These are phyloP conservation scores for Ambispora gerdemannii DNA, from an alignment of 192 early-diverging fungal genomes.

Conservation along the genomic window DNA sequence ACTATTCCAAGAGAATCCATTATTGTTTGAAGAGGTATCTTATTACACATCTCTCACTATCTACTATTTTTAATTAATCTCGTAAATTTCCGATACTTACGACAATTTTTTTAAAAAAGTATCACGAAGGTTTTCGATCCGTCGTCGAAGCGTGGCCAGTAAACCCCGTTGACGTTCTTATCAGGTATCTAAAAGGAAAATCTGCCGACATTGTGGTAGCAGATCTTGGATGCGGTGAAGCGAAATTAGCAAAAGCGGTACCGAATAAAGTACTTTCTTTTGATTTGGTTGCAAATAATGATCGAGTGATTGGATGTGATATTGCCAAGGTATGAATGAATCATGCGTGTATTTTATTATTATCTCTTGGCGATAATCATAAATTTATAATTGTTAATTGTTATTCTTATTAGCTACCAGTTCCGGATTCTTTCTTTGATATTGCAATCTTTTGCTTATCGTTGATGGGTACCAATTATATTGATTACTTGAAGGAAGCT, in stretches of 20 bases:
- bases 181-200: conserved; percentile 56
- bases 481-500: conserved; percentile 88
- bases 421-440: conserved; percentile 65
- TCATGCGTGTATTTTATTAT: no score
- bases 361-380: no score
- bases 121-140: conserved; percentile 90
- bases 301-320: conserved; percentile 85
- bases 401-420: conserved; percentile 65
- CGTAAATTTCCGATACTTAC: not conserved
- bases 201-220: conserved; percentile 64
- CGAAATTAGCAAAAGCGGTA: conserved; percentile 71
- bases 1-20: conserved; percentile 78
- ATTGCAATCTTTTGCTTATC: conserved; percentile 88
- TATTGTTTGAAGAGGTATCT: conserved; percentile 81
- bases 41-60: not conserved
- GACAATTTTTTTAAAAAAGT: conserved; percentile 42
- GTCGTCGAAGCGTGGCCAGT: conserved; percentile 90
- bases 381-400: no score
- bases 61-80: not conserved
- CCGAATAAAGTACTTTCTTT: conserved; percentile 77
- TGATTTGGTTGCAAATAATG: conserved; percentile 81
- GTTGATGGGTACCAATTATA: conserved; percentile 96
- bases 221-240: conserved; percentile 97
- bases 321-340: conserved; percentile 65
- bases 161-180: conserved; percentile 89